Evolutionary conservation across 768 basidiomycete genomes (phyloP), one percentile per base, ranked within the genome.

Genomic region (Saitozyma podzolica): DNA sequence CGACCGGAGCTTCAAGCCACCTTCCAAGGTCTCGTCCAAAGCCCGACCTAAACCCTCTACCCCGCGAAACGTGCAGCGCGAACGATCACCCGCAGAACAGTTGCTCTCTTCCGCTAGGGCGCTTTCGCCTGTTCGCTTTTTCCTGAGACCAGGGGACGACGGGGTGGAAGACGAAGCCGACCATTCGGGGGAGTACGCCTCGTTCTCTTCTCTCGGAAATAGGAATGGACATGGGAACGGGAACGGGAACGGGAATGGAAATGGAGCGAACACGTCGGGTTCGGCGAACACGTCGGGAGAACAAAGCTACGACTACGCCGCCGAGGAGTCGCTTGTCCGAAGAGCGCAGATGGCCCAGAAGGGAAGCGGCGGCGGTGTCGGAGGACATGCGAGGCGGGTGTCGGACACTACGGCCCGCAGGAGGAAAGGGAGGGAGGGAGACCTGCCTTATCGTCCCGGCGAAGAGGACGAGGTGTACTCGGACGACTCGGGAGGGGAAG

Each of bases 401-500:
- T 68, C 68, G 9, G 63, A 66, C 54, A 29, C 61, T n/a, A 66
- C 59, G 57, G 63, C 55, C 48, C 62, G 62, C 37, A 54, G 59
- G 45, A 52, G 57, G 49, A 71, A 69, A 42, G 62, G 63, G 13
- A 48, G 50, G n/a, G 63, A 59, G 19, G 74, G 68, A 17, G 72
- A 76, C 50, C 59, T 74, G 62, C 72, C 75, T 7, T 76, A 76
- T 65, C 62, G 75, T 54, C 75, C 75, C 50, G 72, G 54, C 17
- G 66, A 70, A 50, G 72, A 73, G 40, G 68, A 70, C 50, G 61
- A 68, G 57, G 53, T 58, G 20, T 59, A 58, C 50, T 59, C 62
- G 10, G 70, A 73, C 3, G 72, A 76, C 40, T 65, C 64, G 14
- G 67, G 51, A 11, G 74, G 68, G 13, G 74, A 76, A 20, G 74